Evolutionary conservation across 495 filamentous ascomycete genomes (phyloP).

Genomic region (Pseudotulostoma volvatum): DNA sequence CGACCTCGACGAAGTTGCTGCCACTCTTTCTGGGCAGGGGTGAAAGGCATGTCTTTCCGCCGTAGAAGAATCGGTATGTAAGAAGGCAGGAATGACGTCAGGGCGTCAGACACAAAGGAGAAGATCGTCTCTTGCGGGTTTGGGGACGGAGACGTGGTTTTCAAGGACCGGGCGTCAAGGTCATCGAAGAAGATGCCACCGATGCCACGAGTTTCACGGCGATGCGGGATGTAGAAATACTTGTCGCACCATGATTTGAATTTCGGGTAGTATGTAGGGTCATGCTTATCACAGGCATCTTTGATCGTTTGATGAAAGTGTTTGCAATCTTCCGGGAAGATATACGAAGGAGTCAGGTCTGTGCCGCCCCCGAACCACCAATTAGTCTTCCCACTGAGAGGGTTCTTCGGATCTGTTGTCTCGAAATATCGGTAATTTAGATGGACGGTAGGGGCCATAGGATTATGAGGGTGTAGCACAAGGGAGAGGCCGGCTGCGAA

Average conservation of each 20-base stretch:
- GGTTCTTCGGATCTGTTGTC: slow-evolving; percentile 44
- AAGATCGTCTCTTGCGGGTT: slow-evolving; percentile 85
- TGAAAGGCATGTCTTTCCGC: slow-evolving; percentile 83
- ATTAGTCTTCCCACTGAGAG: slow-evolving; percentile 51
- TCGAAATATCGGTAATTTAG: slow-evolving; percentile 99
- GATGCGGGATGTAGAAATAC: slow-evolving; percentile 90
- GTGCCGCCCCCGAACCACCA: slow-evolving; percentile 99
- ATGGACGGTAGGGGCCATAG: slow-evolving; percentile 94
- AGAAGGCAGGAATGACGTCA: slow-evolving; percentile 75
- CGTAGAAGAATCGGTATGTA: slow-evolving; percentile 79
- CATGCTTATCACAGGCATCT: slow-evolving; percentile 82
- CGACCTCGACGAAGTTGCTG: slow-evolving; percentile 83
- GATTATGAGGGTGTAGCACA: slow-evolving; percentile 84
- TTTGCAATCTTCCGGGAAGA: slow-evolving; percentile 92
- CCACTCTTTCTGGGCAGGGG: slow-evolving; percentile 77
- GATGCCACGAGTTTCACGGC: slow-evolving; percentile 72
- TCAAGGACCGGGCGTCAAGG: slow-evolving; percentile 51
- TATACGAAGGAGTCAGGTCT: slow-evolving; percentile 83
- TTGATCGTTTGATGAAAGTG: slow-evolving; percentile 94
- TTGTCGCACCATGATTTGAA: slow-evolving; percentile 99
- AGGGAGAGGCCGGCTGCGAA: slow-evolving; percentile 88
- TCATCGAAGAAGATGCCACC: slow-evolving; percentile 99
- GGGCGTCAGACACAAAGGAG: slow-evolving; percentile 71
- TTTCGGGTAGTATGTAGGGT: slow-evolving; percentile 77
- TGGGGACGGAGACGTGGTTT: slow-evolving; percentile 33